These are phyloP conservation scores for Dissophora globulifera DNA, from an alignment of 192 early-diverging fungal genomes.

Conservation along the genomic window DNA sequence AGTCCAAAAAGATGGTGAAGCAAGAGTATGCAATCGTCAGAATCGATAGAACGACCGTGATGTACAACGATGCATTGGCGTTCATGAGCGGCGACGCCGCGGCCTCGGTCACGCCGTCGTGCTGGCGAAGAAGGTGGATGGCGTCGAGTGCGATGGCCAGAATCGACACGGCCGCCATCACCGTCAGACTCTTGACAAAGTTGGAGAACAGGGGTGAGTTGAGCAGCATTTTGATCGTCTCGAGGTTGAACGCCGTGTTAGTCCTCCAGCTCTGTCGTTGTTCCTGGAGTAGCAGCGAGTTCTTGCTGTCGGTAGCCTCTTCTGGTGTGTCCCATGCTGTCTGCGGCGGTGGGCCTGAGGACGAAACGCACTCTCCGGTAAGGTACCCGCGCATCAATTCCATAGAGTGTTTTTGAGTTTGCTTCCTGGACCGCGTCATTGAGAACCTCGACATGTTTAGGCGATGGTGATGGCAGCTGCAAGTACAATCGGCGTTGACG, in stretches of 20 bases:
- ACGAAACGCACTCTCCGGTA: conserved; percentile 24
- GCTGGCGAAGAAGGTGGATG: conserved; percentile 2
- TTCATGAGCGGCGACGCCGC: conserved; percentile 11
- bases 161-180: conserved; percentile 10
- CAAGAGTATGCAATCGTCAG: conserved; percentile 33
- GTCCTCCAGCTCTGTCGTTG: conserved; percentile 10
- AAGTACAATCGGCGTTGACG: neutral
- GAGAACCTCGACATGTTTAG: neutral
- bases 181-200: conserved; percentile 23
- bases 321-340: conserved; percentile 30
- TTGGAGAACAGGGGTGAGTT: conserved; percentile 38
- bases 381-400: conserved; percentile 27
- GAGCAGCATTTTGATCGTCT: conserved; percentile 20
- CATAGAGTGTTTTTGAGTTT: conserved; percentile 8
- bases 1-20: conserved; percentile 30
- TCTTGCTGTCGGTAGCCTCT: neutral
- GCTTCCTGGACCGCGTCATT: conserved; percentile 6
- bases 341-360: conserved; percentile 7
- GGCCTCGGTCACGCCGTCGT: no score
- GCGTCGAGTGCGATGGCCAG: conserved; percentile 22
- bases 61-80: conserved; percentile 8
- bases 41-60: conserved; percentile 22
- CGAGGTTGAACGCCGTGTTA: conserved; percentile 31
- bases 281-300: neutral
- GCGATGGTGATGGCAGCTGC: conserved; percentile 12